Evolutionary conservation across 257 asterid genomes (phyloP), one percentile per base, ranked within the genome.

Genomic region (Henckelia pumila): DNA sequence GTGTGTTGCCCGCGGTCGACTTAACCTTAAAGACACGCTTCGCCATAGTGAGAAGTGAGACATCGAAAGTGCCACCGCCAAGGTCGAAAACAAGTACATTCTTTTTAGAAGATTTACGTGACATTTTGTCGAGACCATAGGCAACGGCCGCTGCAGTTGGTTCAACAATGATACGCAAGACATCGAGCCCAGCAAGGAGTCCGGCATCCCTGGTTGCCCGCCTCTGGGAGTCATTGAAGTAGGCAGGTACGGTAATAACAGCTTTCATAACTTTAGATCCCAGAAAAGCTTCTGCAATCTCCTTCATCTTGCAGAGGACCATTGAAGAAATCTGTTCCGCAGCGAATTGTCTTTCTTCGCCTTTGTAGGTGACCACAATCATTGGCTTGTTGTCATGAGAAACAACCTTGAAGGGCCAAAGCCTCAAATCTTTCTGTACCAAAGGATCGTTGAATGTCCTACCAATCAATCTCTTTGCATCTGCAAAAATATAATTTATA

Each of bases 311-410:
- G 33, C 4, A 56, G 19, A 74, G 61, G 13, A 74, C 68, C 78
- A 68, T 74, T 0, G 78, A 69, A 6, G 79, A 75, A 49, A 75
- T 75, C 55, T 75, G 75, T 71, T 75, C 79, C 0, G 79, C 79
- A 3, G 75, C 5, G 4, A 75, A 75, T 13, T 70, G 79, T 16
- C 70, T 75, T 52, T 69, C 72, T 22, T 75, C 79, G 1, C 67
- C 79, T 25, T 58, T 75, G 60, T 75, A 69, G 59, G 16, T 47
- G 0, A 75, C 69, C 0, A 58, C 64, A 6, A 75, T 69, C 75
- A 75, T 69, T 4, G 79, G 79, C 72, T 75, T 75, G 59, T 75
- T 75, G 1, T 63, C 64, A 3, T 68, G 22, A 1, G 79, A 8
- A 10, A 75, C 32, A n/a, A 75, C 79, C 55, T 73, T 73, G 52